Base-by-base conservation (phyloP, 257 asterid species). In the Orobanche coerulescens region DNA sequence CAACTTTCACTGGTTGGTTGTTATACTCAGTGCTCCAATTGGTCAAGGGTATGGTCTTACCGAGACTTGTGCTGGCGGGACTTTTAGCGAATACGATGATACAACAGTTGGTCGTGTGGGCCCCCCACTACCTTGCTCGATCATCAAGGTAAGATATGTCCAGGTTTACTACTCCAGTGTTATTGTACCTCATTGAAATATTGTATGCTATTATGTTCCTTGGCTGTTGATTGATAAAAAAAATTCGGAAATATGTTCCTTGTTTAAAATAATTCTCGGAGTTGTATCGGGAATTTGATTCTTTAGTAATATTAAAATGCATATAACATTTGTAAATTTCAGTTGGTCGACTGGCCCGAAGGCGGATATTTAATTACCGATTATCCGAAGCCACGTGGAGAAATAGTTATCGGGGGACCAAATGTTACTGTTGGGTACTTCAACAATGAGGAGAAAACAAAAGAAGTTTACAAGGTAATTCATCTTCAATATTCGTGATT, bases 11-110 rank as follows among this genome's bases (percentile, higher is more conserved):
- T 65, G 52, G 23, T 62, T 52, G 54, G 66, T 72, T 30, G 5
- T 24, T 37, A 15, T 69, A 75, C 74, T 64, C 84, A 93, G 99
- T 70, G 94, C 86, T 69, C 96, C 99, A 24, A 89, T 93, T 68
- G 99, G 95, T 50, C 99, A 93, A 79, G 99, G 99, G 28, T 93
- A 93, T 76, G 97, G 99, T 62, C 97, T 93, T 54, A 93, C 97
- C 0, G 99, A 93, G 82, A 93, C 95, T 52, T 93, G 99, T 74
- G 99, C 97, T 50, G 99, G 99, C 63, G 99, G 97, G 64, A 83
- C 97, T 42, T 93, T 93, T 68, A 86, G 94, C 43, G 99, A 93
- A 75, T 86, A 77, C 54, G 96, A 93, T 61, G 99, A 93, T 84
- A 80, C 85, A 28, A 82, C 99, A 57, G 99, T 93, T 70, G 99